Conservation (phyloP, 2,329 filamentous ascomycete species). For the Gaeumannomyces tritici region DNA sequence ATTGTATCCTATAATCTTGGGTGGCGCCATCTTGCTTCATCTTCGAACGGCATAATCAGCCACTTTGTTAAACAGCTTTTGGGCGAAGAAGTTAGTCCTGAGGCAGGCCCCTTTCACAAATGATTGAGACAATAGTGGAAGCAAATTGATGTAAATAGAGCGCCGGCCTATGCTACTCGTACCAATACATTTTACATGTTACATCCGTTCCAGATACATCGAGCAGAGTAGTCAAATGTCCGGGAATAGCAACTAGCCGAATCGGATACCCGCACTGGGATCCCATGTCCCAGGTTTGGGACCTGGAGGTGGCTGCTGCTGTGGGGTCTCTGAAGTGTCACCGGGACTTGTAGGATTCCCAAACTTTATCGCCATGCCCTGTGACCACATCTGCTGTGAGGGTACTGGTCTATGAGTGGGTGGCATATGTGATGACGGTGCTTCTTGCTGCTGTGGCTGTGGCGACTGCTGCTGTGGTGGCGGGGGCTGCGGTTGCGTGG, state of each 20-base stretch:
- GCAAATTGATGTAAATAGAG: neutral
- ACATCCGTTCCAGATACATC: neutral
- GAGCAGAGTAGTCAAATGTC: no score
- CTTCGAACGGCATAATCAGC: no score
- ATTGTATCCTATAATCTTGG: neutral
- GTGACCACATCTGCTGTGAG: slow-evolving; percentile 59
- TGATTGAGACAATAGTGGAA: neutral
- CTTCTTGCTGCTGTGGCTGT: neutral
- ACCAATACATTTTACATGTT: neutral
- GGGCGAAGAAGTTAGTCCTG: no score
- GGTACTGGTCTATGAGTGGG: slow-evolving; percentile 27
- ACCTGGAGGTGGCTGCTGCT: slow-evolving; percentile 13
- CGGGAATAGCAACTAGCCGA: slow-evolving; percentile 4
- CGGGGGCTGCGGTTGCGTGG: slow-evolving; percentile 14
- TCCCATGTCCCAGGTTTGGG: slow-evolving; percentile 9
- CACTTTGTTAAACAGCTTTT: no score
- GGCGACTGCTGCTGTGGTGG: slow-evolving; percentile 32
- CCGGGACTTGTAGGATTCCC: slow-evolving; percentile 29
- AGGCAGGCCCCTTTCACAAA: no score
- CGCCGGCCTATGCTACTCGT: neutral
- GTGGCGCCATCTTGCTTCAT: neutral
- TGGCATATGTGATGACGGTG: neutral
- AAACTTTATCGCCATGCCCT: slow-evolving; percentile 75
- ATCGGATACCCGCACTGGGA: slow-evolving; percentile 10
- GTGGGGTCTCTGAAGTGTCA: slow-evolving; percentile 7